Base-by-base conservation (phyloP, 164 flowering plant species). In the Vitis riparia region DNA sequence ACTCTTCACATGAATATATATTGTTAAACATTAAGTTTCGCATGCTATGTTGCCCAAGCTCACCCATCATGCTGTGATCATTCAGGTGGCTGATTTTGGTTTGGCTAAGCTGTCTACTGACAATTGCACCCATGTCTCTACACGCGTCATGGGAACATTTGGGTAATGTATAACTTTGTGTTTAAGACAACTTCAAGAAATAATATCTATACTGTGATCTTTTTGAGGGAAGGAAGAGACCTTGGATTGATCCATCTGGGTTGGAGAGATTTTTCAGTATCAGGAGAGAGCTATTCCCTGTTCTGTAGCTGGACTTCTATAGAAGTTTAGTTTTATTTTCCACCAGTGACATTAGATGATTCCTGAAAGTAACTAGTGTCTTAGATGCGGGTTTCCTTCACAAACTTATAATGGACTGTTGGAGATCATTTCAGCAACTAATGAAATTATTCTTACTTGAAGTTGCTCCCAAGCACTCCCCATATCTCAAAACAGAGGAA, bases 61-160 rank as follows among this genome's bases (percentile, higher is more conserved):
- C 61, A 72, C 32, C 9, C 2, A 8, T 44, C 32, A 11, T 68
- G 19, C 13, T 44, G 63, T 12, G n/a, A 23, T 29, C 12, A 4
- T 64, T 16, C 77, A 91, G 97, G 97, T 91, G 61, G 97, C 97
- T 15, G 97, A 91, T 81, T 91, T 91, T 63, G 93, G 93, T 70
- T 73, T 91, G 75, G 97, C 97, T 9, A 91, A 91, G 78, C 79
- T 91, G 19, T 75, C 97, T 67, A 60, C 86, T 19, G 92, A 89
- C 64, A 87, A 75, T 58, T 49, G 76, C 75, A 91, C 93, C 72
- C 97, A 91, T 68, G 91, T 91, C 53, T 91, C 97, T n/a, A 91
- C 97, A 0, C 89, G 97, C 50, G 88, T 91, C 19, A 91, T 91
- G 97, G 97, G 97, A 73, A 91, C 97, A 55, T 91, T 91, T 44